Base-by-base conservation (phyloP, 805 yeast species). In the Candida tallmaniae region DNA sequence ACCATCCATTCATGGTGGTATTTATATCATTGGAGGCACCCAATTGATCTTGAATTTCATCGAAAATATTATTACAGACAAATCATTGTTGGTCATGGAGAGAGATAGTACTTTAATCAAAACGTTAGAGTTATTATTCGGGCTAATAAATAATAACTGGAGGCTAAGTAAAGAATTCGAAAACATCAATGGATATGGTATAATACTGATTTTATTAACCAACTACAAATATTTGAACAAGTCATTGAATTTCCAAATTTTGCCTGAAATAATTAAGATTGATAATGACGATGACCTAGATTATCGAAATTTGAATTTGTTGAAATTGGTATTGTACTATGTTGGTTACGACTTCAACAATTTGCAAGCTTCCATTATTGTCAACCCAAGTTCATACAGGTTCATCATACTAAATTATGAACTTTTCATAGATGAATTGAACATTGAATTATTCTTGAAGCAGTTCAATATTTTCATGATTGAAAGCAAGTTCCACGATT, bases 401-500 rank as follows among this genome's bases (percentile, higher is more conserved):
- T 56, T 65, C 27, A 40, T 65, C 13, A 38, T 63, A 1, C 51
- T 86, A 28, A 65, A 83, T 24, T 65, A 78, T 13, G 88, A 85
- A 41, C 68, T 82, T 41, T 82, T 77, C 35, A 60, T 76, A 14
- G 80, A 85, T 76, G 64, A 65, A 36, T 78, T 74, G 25, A 64
- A 78, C 0, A 60, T 78, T 34, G 61, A 74, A 31, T 72, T 69
- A 35, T 54, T 83, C 4, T 52, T 81, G 4, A 71, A 70, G 40
- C 90, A 83, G 42, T 62, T 83, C 30, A 68, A 73, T 1, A 73
- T 71, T 0, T 66, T 85, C 35, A 57, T 76, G 3, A 67, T 68
- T 24, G 73, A 66, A 18, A 76, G 84, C 32, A 73, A 65, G 38
- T 73, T 66, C 50, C 61, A 60, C 16, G 47, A 60, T 1, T 73